These are phyloP conservation scores for Phyllostachys edulis DNA, from an alignment of 176 grass and related monocot species.

Conservation along the genomic window DNA sequence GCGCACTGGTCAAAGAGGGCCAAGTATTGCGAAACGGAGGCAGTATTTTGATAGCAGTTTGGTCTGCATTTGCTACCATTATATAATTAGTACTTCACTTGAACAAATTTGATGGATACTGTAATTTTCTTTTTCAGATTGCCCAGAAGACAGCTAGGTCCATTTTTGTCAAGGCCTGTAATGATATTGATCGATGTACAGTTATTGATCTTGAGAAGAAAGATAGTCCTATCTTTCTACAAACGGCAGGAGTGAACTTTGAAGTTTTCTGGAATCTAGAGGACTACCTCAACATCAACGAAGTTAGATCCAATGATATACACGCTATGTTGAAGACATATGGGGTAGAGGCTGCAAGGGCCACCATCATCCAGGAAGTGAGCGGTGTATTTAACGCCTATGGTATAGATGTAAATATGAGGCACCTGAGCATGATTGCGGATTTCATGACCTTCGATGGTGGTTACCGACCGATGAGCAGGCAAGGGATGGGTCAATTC, in stretches of 20 bases:
- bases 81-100: not conserved
- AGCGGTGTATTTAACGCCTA: conserved; percentile 51
- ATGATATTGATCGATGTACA: conserved; percentile 50
- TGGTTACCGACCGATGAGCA: conserved; percentile 73
- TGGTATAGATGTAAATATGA: conserved; percentile 60
- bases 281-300: conserved; percentile 35
- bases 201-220: conserved; percentile 22
- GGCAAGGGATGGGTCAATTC: conserved; percentile 56
- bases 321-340: conserved; percentile 63
- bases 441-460: conserved; percentile 94
- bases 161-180: conserved; percentile 56
- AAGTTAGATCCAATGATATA: conserved; percentile 60
- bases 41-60: not conserved
- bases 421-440: conserved; percentile 78
- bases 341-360: conserved; percentile 75
- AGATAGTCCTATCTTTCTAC: conserved; percentile 15
- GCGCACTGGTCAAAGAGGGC: no score
- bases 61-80: not conserved
- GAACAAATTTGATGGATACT: not conserved
- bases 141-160: conserved; percentile 61
- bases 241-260: conserved; percentile 76
- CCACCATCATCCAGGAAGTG: conserved; percentile 72
- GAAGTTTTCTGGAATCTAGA: conserved; percentile 57
- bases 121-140: conserved; percentile 47
- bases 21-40: no score